A percentile compares a stretch with the other conserved stretches of the same genome.
phyloP scores from a whole-genome alignment of 345 rosid genomes.

The Eucalyptus curtisii region DNA sequence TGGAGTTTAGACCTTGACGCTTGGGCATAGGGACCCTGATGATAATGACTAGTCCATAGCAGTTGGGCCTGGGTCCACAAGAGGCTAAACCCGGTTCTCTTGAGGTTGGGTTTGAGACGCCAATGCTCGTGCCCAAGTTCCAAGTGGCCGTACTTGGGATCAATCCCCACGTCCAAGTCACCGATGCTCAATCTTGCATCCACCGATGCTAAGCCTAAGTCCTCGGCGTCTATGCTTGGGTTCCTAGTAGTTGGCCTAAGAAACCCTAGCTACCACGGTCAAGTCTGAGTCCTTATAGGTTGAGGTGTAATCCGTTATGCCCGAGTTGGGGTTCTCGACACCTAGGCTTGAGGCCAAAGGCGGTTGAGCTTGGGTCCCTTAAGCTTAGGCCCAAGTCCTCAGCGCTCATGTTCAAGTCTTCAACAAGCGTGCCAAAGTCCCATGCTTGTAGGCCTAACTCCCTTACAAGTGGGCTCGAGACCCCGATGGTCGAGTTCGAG shows the following conservation, averaged over 20 bases:
- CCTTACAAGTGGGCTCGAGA: not conserved
- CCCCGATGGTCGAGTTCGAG: fast-evolving
- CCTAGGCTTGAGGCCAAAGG: not conserved
- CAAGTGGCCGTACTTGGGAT: not conserved
- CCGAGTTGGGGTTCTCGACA: not conserved
- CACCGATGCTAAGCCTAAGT: not conserved
- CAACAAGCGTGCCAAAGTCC: not conserved
- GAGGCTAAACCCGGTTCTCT: not conserved
- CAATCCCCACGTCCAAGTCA: not conserved
- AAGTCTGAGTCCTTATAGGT: not conserved
- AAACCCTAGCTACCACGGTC: not conserved
- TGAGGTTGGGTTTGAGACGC: not conserved
- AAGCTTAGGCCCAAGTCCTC: not conserved
- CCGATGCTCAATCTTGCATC: not conserved
- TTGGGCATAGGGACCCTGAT: not conserved
- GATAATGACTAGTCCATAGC: not conserved
- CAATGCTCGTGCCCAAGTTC: not conserved
- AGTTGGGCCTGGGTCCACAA: not conserved
- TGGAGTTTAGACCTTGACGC: not conserved
- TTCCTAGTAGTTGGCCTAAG: not conserved
- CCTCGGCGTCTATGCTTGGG: not conserved
- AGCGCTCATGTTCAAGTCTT: not conserved
- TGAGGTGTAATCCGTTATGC: not conserved
- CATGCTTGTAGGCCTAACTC: not conserved
- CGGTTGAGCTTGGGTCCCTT: not conserved